Evolutionary conservation across 2,329 filamentous ascomycete genomes (phyloP), one percentile per base, ranked within the genome.

Genomic region (Colletotrichum destructivum): DNA sequence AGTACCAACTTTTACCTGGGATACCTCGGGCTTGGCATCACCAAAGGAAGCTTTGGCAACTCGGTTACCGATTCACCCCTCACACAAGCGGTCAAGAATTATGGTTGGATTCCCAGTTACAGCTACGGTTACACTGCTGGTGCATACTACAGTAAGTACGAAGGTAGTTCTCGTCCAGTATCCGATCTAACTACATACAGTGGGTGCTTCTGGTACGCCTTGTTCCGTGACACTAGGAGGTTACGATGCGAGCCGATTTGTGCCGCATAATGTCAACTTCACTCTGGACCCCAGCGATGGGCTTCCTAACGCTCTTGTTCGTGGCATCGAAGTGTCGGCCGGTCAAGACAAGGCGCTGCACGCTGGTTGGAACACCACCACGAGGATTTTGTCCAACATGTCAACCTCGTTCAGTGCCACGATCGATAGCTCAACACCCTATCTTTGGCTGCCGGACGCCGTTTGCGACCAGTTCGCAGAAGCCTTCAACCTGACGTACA

Each of bases 121-220:
- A 93, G 91, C 52, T 94, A 93, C 78, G 92, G 91, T 62, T 95
- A 91, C 79, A 94, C 93, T 4, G 92, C 92, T 51, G 93, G 93
- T 18, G 92, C 92, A n/a, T 87, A 88, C 73, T 94, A 94, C 77
- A 87, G 91, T 91, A 82, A 79, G 88, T 81, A 15, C 9, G n/a
- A 38, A 23, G 26, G 21, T 21, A 55, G 11, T 61, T 62, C 74
- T 78, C 35, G 77, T 62, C 7, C 8, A 8, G 31, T 72, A 64
- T 73, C 81, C 79, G 77, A 66, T 81, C 67, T 71, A 44, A 66
- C 54, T 69, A 68, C 46, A 16, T 26, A 78, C 77, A 85, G 79
- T 78, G 77, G 77, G 83, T 75, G 75, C 70, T 31, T 77, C 75
- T 42, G 84, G 85, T 60, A 81, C 82, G 11, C 86, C 88, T 12